phyloP scores from a whole-genome alignment of 108 stramenopile species.

The Cyclotella distinguenda region DNA sequence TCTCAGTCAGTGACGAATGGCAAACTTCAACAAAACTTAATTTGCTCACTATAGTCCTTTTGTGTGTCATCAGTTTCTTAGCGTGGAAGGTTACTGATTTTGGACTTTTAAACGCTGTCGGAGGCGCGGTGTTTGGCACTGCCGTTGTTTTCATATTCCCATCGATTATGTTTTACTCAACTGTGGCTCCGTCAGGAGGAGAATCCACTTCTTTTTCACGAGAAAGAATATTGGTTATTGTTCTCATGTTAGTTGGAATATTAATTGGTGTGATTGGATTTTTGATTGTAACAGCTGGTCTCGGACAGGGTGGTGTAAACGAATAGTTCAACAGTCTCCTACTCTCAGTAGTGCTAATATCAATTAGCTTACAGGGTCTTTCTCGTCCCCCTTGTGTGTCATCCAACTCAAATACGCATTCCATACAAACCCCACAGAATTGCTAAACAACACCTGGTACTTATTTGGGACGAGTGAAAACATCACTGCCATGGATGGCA shows the following conservation, averaged over 20 bases:
- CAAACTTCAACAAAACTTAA: conserved; percentile 53
- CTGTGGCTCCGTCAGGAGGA: background rate
- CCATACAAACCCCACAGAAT: conserved; percentile 84
- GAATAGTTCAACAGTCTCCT: background rate
- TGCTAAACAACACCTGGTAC: conserved; percentile 81
- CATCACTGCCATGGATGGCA: conserved; percentile 78
- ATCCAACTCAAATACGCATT: conserved; percentile 80
- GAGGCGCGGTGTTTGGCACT: conserved; percentile 81
- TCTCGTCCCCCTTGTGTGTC: conserved; percentile 40
- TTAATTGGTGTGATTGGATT: conserved; percentile 9
- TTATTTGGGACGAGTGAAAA: conserved; percentile 70
- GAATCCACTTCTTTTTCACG: conserved; percentile 2
- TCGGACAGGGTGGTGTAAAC: background rate
- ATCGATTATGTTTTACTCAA: conserved; percentile 65
- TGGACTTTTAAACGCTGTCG: conserved; percentile 67
- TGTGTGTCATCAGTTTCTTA: conserved; percentile 43
- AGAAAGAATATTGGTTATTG: conserved; percentile 17
- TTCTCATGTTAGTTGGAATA: conserved; percentile 20
- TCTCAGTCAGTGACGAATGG: conserved; percentile 36
- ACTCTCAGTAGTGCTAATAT: background rate
- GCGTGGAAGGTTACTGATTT: conserved; percentile 57
- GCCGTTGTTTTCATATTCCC: conserved; percentile 85
- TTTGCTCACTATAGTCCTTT: conserved; percentile 44
- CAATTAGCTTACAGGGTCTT: background rate
- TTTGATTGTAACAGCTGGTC: background rate